Evolutionary conservation across 495 filamentous ascomycete species (phyloP), one percentile per base, ranked within the genome.

Genomic region (Aspergillus incahuasiensis): DNA sequence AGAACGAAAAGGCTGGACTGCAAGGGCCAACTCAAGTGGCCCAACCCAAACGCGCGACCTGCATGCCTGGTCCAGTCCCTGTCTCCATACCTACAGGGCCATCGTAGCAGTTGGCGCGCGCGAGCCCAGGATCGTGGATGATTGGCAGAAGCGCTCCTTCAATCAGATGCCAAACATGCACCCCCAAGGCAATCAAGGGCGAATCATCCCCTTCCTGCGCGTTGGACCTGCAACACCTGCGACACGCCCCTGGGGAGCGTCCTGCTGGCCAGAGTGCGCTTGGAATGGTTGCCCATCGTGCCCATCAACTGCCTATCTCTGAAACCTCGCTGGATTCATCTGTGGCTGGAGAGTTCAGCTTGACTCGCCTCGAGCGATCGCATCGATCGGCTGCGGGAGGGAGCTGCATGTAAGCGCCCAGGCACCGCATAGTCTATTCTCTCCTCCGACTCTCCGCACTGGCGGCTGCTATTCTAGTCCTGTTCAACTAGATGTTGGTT

Each of bases 161-260:
- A 47, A 57, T 61, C 59, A 52, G 46, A 56, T 56, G 54, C 54
- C 54, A 56, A 56, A 56, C 16, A 43, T 56, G 54, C 54, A 56
- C 46, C 38, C 9, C 39, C 46, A 44, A 34, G 40, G 54, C 46
- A 41, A 50, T 50, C 54, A 56, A 56, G 54, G 54, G 54, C 54
- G 54, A 56, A 56, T 56, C 54, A 50, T 56, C 54, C 46, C 54
- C 54, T 50, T 44, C 54, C 38, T 35, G 39, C 46, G 46, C 46
- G 39, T 34, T 45, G 43, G 46, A 44, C 54, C 54, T 56, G 54
- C 54, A 56, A 50, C 54, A 50, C 54, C 38, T 49, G 54, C 44
- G 32, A 48, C 42, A 34, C 21, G 32, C 43, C 53, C 44, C 30
- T 46, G 1, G n/a, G 22, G 19, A 24, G 18, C 32, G 25, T 28